Evolutionary conservation across 495 filamentous ascomycete species (phyloP), one percentile per base, ranked within the genome.

Genomic region (Pseudoneurospora amorphoporcata): DNA sequence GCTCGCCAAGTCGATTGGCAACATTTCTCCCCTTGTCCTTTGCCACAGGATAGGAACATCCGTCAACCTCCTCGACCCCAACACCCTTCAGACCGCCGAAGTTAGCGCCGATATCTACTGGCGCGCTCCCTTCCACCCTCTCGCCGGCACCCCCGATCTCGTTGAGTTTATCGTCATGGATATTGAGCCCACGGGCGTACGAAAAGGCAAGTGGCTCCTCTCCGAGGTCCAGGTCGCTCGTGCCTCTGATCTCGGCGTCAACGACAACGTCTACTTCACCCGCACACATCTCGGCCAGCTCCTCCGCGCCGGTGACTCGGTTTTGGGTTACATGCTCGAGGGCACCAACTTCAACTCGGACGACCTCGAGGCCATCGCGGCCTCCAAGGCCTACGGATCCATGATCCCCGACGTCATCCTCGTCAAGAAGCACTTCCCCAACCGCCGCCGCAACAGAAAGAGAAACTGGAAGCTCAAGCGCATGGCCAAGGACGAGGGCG

Each of bases 161-260:
- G 89, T 91, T 38, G 96, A 99, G 78, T 98, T 98, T 78, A 90
- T 98, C 53, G 85, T 99, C 19, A 90, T 99, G 84, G 95, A 99
- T 78, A 96, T 97, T 73, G 96, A 98, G 77, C 89, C 91, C 1
- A 84, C 90, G 0, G 93, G 92, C 43, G 81, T 84, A 38, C 84
- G 86, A 37, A 94, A 92, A 74, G 95, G 95, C 39, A 94, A 92
- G 70, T 97, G 89, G 85, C 81, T 90, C 58, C 88, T 97, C 10
- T 90, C 93, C 39, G 95, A 98, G 81, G 92, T 88, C 3, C 95
- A 92, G 2, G 90, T 99, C 9, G 94, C 94, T 5, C 89, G 92
- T 16, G 92, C 94, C 7, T 90, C 93, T 0, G 96, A 99, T 78
- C 86, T 99, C n/a, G 94, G 94, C 69, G 84, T 86, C 38, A 97